A percentile compares a stretch with the other conserved stretches of the same genome.
Evolutionary conservation across 1,139 yeast genomes (phyloP).

Genomic region (Ogataea hybrid): DNA sequence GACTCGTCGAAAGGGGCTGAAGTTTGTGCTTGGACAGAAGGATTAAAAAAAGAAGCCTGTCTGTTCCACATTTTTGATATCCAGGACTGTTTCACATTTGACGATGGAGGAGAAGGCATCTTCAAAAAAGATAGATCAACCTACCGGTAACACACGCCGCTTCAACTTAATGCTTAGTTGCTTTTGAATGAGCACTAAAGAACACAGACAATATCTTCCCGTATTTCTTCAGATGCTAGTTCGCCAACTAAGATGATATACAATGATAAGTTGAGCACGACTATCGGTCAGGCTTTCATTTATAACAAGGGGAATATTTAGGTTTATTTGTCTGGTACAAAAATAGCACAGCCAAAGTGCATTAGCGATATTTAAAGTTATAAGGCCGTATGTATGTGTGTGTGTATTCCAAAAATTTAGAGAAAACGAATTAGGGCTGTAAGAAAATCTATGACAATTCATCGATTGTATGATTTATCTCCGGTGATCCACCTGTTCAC

Average conservation of each 20-base stretch:
- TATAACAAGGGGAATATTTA: not conserved
- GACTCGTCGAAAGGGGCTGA: not conserved
- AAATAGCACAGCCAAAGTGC: not conserved
- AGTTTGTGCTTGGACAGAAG: not conserved
- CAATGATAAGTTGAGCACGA: not conserved
- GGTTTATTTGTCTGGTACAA: not conserved
- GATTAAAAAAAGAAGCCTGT: constrained; percentile 1
- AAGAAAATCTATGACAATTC: not conserved
- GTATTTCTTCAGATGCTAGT: too few species aligned
- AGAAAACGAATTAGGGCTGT: too few species aligned
- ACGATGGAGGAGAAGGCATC: constrained; percentile 1
- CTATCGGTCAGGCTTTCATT: not conserved
- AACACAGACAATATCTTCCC: too few species aligned
- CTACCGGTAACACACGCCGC: constrained; percentile 5
- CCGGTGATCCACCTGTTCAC: constrained; percentile 74
- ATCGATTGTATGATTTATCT: constrained; percentile 34
- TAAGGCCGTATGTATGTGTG: too few species aligned
- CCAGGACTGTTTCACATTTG: constrained; percentile 3
- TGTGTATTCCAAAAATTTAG: too few species aligned
- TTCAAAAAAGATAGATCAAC: not conserved
- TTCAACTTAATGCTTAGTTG: not conserved
- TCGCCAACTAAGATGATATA: too few species aligned
- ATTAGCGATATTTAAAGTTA: not conserved
- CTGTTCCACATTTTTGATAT: constrained; percentile 1
- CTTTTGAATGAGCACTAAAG: too few species aligned